Conservation (phyloP, 371 early-diverging fungal genomes). For the Rhizopus sp. region DNA sequence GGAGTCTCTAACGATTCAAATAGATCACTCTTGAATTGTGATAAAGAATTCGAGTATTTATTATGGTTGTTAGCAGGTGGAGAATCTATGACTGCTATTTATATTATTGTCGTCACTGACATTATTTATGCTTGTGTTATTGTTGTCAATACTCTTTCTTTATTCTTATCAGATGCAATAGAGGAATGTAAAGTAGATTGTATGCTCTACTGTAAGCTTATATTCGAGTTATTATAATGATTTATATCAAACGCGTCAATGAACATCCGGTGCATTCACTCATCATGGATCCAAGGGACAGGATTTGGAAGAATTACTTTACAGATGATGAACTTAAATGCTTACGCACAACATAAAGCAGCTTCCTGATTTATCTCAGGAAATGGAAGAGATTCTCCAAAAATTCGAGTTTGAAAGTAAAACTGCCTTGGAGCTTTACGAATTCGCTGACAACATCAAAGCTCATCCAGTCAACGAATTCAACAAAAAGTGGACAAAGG, state of each 20-base stretch:
- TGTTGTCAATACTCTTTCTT: no score
- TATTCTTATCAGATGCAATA: no score
- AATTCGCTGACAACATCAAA: neutral
- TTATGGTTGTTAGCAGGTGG: conserved; percentile 8
- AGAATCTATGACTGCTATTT: no score
- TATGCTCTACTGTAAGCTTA: no score
- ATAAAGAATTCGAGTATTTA: conserved; percentile 12
- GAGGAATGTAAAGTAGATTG: no score
- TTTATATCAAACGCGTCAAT: no score
- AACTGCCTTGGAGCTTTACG: conserved; percentile 1
- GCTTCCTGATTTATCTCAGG: conserved; percentile 3
- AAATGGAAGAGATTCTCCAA: conserved; percentile 1
- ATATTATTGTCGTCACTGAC: no score
- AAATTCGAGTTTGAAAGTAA: neutral
- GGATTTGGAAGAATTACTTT: conserved; percentile 8
- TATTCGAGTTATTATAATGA: no score
- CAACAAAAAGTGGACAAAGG: conserved; percentile 2
- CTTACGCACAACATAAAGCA: neutral
- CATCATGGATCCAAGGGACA: conserved; percentile 14
- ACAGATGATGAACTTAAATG: conserved; percentile 6
- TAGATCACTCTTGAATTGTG: conserved; percentile 9
- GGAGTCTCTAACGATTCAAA: conserved; percentile 8
- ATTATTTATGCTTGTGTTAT: no score
- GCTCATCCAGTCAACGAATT: neutral
- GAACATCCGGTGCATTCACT: conserved; percentile 5